Percentiles rank a stretch among this genome's conserved stretches.
phyloP scores from a whole-genome alignment of 2,329 filamentous ascomycete species.

The Hyphodiscus sp. region DNA sequence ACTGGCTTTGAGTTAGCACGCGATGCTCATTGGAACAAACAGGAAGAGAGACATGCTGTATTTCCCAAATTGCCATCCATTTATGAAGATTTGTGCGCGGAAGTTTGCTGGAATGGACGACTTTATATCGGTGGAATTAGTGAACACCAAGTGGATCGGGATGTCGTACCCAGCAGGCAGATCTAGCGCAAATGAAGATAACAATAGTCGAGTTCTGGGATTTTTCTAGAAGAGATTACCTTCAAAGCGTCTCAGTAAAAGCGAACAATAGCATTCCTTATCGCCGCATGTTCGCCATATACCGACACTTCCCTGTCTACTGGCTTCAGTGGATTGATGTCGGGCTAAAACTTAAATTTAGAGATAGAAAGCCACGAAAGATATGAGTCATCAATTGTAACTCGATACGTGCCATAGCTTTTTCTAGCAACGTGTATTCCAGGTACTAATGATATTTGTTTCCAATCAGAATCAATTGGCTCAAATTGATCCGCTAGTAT shows the following conservation, averaged over 20 bases:
- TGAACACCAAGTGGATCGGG: neutral
- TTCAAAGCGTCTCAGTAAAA: constrained; percentile 2
- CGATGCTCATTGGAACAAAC: neutral
- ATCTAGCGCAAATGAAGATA: too few relatives aligned
- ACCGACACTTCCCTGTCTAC: neutral
- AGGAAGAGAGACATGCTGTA: neutral
- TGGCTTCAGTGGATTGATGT: neutral
- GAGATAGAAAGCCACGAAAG: constrained; percentile 1
- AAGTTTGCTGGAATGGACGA: neutral
- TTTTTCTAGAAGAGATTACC: neutral
- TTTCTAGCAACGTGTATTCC: constrained; percentile 3
- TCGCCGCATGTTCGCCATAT: neutral
- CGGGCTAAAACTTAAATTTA: neutral
- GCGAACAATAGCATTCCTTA: neutral
- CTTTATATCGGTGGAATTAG: neutral
- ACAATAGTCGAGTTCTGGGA: neutral
- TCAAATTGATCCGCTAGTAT: constrained; percentile 1
- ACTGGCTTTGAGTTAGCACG: neutral
- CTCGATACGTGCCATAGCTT: neutral
- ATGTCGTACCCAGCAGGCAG: neutral
- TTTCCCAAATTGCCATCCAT: constrained; percentile 1
- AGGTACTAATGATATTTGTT: constrained; percentile 3
- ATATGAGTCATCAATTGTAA: constrained; percentile 2
- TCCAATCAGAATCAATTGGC: neutral
- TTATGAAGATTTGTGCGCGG: neutral